Evolutionary conservation across 1,139 yeast species (phyloP), one percentile per base, ranked within the genome.

Genomic region (Suhomyces atakaporum): DNA sequence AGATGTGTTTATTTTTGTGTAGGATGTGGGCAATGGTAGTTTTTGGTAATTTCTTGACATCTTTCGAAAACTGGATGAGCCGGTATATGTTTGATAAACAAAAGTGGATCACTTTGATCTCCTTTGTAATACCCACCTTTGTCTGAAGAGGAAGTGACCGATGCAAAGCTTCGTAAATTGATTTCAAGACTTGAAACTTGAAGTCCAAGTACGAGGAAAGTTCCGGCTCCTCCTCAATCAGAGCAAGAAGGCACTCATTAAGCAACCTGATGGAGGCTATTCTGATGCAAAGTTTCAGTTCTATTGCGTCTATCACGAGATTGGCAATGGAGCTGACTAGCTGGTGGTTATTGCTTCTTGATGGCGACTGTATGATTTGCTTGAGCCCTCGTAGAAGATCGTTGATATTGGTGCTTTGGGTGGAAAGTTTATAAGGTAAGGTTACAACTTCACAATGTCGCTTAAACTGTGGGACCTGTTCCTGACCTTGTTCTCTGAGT

Each of bases 21-120:
- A n/a, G n/a, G n/a, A n/a, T n/a, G n/a, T n/a, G n/a, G n/a, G n/a
- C n/a, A n/a, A n/a, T n/a, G n/a, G n/a, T n/a, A n/a, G n/a, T n/a
- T n/a, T n/a, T n/a, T n/a, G n/a, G n/a, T n/a, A n/a, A n/a, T n/a
- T n/a, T n/a, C 4, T 24, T 9, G 5, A 24, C n/a, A 9, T n/a
- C 15, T n/a, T 7, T 15, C 14, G 7, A 11, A 11, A 24, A 12
- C 4, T 10, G 26, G 15, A 24, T 11, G 5, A 24, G n/a, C 5
- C 26, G 26, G 12, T 24, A 24, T 12, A 36, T 25, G 20, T 34
- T 31, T 5, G 39, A 15, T n/a, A 30, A 12, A 14, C 30, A 25
- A 7, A 35, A 24, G 10, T 34, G 19, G n/a, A 27, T 16, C 2
- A 29, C 27, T 20, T 27, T 29, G 8, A 12, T 16, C 15, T 22